phyloP scores from a whole-genome alignment of 352 stramenopile genomes.

The Pythium periplocum region DNA sequence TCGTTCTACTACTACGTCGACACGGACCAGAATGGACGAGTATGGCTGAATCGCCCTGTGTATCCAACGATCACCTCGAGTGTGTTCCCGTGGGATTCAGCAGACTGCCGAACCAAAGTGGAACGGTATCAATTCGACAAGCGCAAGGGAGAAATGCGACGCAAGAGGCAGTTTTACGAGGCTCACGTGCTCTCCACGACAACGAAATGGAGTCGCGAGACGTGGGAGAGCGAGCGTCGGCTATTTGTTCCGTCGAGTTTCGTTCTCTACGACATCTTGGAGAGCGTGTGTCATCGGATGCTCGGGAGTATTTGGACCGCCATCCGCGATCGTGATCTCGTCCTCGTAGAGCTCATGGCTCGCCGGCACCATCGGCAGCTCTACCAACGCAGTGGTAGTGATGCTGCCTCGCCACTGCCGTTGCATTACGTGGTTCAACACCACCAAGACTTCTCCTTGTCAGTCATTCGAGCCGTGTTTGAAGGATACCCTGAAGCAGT shows the following conservation, averaged over 20 bases:
- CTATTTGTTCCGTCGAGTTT: constrained; percentile 33
- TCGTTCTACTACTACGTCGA: constrained; percentile 62
- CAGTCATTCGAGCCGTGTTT: constrained; percentile 33
- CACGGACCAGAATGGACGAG: constrained; percentile 16
- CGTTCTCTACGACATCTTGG: constrained; percentile 33
- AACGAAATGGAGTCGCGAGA: too few species aligned
- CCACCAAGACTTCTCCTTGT: constrained; percentile 23
- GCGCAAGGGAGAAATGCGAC: constrained; percentile 24
- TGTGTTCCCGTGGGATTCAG: constrained; percentile 31
- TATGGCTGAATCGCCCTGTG: constrained; percentile 41
- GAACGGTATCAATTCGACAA: constrained; percentile 42
- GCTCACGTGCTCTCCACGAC: too few species aligned
- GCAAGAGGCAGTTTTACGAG: constrained; percentile 30
- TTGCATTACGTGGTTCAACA: constrained; percentile 56
- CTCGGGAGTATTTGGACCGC: constrained; percentile 45
- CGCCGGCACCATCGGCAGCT: constrained; percentile 43
- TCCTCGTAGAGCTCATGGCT: constrained; percentile 47
- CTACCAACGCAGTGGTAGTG: constrained; percentile 30
- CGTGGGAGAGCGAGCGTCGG: too few species aligned
- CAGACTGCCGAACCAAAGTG: constrained; percentile 37
- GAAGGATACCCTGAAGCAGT: constrained; percentile 36
- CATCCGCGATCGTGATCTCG: constrained; percentile 25
- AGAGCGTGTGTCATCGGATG: constrained; percentile 36
- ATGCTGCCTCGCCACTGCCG: constrained; percentile 34
- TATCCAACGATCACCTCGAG: constrained; percentile 27